Conservation (phyloP, 78 protist genomes). For the Isochrysis galbana region DNA sequence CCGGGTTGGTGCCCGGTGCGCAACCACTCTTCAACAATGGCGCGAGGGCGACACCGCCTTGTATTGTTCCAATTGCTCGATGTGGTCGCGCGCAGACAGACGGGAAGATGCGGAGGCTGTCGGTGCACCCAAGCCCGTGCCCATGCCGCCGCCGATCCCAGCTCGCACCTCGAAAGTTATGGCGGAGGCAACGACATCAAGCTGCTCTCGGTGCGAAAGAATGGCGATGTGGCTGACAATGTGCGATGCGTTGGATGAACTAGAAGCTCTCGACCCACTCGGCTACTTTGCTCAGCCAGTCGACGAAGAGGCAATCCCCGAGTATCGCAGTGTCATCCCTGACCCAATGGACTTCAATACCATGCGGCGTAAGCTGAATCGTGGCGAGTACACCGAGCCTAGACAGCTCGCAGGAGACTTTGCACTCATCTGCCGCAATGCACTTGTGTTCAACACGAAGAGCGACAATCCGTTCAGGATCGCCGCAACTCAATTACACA, state of each 20-base stretch:
- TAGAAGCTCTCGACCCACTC: not conserved
- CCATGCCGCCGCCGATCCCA: not conserved
- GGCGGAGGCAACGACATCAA: not conserved
- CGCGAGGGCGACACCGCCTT: not conserved
- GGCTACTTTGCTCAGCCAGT: not conserved
- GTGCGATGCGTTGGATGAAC: not conserved
- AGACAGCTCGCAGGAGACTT: not conserved
- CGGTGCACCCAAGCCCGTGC: not conserved
- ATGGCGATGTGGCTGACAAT: not conserved
- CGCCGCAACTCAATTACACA: not conserved
- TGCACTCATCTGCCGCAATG: not conserved
- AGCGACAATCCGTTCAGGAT: not conserved
- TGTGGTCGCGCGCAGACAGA: not conserved
- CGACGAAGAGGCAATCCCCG: not conserved
- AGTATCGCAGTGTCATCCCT: constrained; percentile 2
- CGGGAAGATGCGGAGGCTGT: not conserved
- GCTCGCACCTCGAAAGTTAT: not conserved
- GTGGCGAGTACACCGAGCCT: not conserved
- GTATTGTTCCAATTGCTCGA: not conserved
- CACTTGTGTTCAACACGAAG: not conserved
- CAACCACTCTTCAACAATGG: not conserved
- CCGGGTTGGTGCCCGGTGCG: not conserved
- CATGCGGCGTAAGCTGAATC: not conserved
- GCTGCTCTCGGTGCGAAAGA: not conserved
- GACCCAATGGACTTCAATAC: not conserved